Percentiles rank a stretch among this genome's conserved stretches.
These are phyloP conservation scores for Pisolithus orientalis DNA, from an alignment of 768 basidiomycete species.

Conservation along the genomic window DNA sequence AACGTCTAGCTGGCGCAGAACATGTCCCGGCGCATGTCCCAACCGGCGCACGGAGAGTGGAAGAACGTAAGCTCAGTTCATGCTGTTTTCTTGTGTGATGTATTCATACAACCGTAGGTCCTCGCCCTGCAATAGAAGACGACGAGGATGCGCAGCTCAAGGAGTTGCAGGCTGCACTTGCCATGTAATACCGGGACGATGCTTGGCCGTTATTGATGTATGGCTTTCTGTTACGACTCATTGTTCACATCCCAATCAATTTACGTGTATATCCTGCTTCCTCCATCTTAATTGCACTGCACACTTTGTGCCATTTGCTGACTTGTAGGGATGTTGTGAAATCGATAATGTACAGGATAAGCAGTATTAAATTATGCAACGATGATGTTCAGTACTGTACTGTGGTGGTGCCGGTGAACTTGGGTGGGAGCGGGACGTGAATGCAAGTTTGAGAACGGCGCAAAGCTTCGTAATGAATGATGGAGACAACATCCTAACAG, in stretches of 20 bases:
- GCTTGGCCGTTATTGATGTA: not conserved
- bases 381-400: slow-evolving; percentile 19
- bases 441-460: slow-evolving; percentile 1
- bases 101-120: not conserved
- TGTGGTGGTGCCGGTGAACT: slow-evolving; percentile 2
- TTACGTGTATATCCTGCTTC: slow-evolving; percentile 27
- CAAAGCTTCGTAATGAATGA: not conserved
- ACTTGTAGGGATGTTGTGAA: slow-evolving; percentile 17
- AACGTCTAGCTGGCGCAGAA: slow-evolving; percentile 79
- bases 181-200: slow-evolving; percentile 50
- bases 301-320: slow-evolving; percentile 14
- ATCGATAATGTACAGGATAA: slow-evolving; percentile 31
- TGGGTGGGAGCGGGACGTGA: slow-evolving; percentile 15
- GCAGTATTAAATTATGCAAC: slow-evolving; percentile 33
- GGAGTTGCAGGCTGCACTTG: slow-evolving; percentile 81
- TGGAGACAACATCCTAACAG: not conserved
- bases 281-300: slow-evolving; percentile 23
- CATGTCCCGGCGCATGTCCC: slow-evolving; percentile 86
- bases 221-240: not conserved
- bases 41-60: slow-evolving; percentile 39
- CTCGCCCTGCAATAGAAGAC: slow-evolving; percentile 55
- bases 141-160: slow-evolving; percentile 89
- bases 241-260: slow-evolving; percentile 20
- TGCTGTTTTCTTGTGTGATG: not conserved
- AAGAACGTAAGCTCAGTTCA: slow-evolving; percentile 40